Percentiles rank a stretch among this genome's conserved stretches.
Evolutionary conservation across 75 land plant species (phyloP).

Genomic region (Selaginella moellendorffii): DNA sequence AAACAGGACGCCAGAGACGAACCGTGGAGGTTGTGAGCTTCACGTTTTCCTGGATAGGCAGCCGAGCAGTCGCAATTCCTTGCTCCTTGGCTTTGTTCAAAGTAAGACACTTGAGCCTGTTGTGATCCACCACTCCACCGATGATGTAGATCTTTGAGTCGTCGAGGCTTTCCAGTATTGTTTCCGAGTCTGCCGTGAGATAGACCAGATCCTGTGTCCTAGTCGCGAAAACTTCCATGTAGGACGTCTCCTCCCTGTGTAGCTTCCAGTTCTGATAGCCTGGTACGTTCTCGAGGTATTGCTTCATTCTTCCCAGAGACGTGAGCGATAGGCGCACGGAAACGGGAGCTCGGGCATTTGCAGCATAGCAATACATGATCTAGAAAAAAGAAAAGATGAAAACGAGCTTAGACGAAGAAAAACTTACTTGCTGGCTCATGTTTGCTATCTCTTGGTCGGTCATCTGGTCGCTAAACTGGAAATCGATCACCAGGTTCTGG

Average conservation of each 20-base stretch:
- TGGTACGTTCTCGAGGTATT: conserved; percentile 42
- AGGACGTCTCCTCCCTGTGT: conserved; percentile 57
- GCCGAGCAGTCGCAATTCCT: conserved; percentile 73
- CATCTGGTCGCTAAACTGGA: conserved; percentile 74
- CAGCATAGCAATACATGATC: conserved; percentile 95
- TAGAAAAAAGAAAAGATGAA: conserved; percentile 15
- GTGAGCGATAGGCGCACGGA: conserved; percentile 80
- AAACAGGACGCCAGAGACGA: not conserved
- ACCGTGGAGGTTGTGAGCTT: conserved; percentile 88
- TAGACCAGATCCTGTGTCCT: conserved; percentile 72
- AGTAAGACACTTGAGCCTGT: conserved; percentile 77
- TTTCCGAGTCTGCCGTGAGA: conserved; percentile 84
- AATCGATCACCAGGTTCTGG: conserved; percentile 72
- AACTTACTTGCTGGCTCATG: conserved; percentile 69
- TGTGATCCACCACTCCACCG: conserved; percentile 89
- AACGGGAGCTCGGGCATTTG: conserved; percentile 46
- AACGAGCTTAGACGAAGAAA: not conserved
- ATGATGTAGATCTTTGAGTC: conserved; percentile 65
- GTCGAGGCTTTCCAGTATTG: conserved; percentile 54
- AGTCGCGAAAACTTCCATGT: conserved; percentile 58
- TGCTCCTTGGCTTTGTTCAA: conserved; percentile 68
- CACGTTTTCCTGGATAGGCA: conserved; percentile 62
- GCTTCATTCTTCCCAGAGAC: conserved; percentile 60
- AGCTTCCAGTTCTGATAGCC: conserved; percentile 80
- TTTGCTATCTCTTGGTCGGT: conserved; percentile 43